phyloP scores from a whole-genome alignment of 345 rosid genomes.

The Lepidium didymum region DNA sequence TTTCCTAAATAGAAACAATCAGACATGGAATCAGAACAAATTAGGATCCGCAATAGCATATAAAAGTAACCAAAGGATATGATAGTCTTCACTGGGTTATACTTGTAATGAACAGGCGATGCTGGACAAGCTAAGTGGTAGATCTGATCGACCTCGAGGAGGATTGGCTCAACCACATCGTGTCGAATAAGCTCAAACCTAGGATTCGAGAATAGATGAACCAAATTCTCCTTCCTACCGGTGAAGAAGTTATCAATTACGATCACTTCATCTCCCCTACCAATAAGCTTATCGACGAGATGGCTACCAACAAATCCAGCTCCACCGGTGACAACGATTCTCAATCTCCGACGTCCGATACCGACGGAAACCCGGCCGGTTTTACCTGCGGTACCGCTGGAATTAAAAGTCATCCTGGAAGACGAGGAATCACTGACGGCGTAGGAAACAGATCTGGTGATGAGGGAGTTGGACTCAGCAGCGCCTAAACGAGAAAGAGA shows the following conservation, averaged over 20 bases:
- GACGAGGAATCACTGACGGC: conserved; percentile 11
- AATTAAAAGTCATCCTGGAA: conserved; percentile 10
- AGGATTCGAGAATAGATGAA: conserved; percentile 70
- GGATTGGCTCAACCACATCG: conserved; percentile 93
- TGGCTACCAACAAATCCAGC: conserved; percentile 99
- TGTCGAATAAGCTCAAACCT: conserved; percentile 94
- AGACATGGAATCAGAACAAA: neutral
- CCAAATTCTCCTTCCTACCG: conserved; percentile 89
- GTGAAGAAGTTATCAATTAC: conserved; percentile 96
- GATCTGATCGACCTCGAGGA: conserved; percentile 97
- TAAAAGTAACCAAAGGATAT: conserved; percentile 46
- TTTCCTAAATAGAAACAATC: neutral
- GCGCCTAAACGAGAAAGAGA: conserved; percentile 66
- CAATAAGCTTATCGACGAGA: conserved; percentile 83
- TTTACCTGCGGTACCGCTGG: conserved; percentile 12
- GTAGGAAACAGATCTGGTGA: conserved; percentile 30
- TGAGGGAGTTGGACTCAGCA: conserved; percentile 33
- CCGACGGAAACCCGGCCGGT: conserved; percentile 70
- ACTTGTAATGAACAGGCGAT: conserved; percentile 96
- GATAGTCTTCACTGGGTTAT: conserved; percentile 94
- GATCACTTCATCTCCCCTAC: conserved; percentile 89
- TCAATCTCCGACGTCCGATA: conserved; percentile 54
- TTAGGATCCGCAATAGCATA: neutral
- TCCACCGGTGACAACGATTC: conserved; percentile 94
- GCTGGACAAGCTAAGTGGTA: conserved; percentile 99